Conservation (phyloP, 2,329 filamentous ascomycete genomes). For the Clonostachys byssicola region DNA sequence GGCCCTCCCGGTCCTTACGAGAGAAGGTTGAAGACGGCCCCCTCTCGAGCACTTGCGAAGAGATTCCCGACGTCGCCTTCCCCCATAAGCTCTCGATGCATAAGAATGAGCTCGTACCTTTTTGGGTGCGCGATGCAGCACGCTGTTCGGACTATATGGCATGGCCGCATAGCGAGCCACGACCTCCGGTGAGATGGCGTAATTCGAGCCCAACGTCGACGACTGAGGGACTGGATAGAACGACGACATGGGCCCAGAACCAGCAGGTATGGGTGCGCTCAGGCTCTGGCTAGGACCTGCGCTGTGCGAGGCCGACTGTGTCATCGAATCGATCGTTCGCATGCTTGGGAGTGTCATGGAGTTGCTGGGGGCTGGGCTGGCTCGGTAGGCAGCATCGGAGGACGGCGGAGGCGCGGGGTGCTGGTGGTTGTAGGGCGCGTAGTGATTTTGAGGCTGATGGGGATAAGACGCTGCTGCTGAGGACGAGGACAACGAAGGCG, state of each 20-base stretch:
- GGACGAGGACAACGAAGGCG: conserved; percentile 6
- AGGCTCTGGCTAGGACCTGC: neutral
- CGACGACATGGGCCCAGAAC: neutral
- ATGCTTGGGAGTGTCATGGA: conserved; percentile 32
- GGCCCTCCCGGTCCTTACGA: too few relatives aligned
- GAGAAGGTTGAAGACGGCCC: neutral
- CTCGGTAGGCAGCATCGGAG: too few relatives aligned
- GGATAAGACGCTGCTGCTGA: conserved; percentile 8
- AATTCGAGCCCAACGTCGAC: conserved; percentile 23
- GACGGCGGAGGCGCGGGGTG: conserved; percentile 18
- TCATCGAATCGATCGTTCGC: conserved; percentile 30
- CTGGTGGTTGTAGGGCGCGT: conserved; percentile 32
- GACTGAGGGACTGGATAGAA: conserved; percentile 2
- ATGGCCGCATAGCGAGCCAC: conserved; percentile 37
- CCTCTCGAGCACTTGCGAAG: neutral
- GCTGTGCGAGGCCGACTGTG: neutral
- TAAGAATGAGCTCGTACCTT: conserved; percentile 39
- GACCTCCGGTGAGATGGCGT: conserved; percentile 38
- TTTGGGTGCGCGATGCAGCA: conserved; percentile 47
- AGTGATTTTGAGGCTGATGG: conserved; percentile 21
- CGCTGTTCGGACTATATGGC: conserved; percentile 39
- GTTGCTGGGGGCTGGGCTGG: conserved; percentile 17
- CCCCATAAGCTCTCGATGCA: neutral
- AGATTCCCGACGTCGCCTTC: neutral
- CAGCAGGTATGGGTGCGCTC: neutral